Evolutionary conservation across 176 grass and related monocot species (phyloP).

Genomic region (Panicum miliaceum): DNA sequence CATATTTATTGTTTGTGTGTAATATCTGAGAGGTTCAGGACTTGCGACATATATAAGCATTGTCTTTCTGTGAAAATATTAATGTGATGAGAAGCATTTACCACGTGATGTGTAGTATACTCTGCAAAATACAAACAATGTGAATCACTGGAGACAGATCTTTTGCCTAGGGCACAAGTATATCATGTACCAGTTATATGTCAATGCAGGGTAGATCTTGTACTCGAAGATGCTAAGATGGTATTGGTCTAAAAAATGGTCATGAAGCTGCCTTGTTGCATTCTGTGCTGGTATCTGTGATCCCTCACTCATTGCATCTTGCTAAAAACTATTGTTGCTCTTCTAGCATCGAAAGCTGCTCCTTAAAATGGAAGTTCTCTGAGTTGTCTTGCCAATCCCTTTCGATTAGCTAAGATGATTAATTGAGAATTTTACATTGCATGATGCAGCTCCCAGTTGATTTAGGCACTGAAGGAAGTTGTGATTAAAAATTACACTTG

Average conservation of each 20-base stretch:
- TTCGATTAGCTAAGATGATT: conserved; percentile 23
- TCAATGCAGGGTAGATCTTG: conserved; percentile 10
- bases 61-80: neutral
- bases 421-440: neutral
- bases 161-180: conserved; percentile 5
- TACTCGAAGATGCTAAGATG: neutral
- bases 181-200: neutral
- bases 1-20: neutral
- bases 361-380: conserved; percentile 19
- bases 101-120: neutral
- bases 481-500: neutral
- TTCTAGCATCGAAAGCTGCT: conserved; percentile 3
- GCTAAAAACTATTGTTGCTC: neutral
- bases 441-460: neutral
- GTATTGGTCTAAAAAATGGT: neutral
- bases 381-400: conserved; percentile 10
- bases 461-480: neutral
- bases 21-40: neutral
- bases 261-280: conserved; percentile 2
- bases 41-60: neutral
- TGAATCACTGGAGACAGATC: conserved; percentile 9
- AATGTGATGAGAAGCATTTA: neutral
- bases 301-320: conserved; percentile 7
- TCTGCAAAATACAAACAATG: neutral
- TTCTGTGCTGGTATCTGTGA: conserved; percentile 6